These are phyloP conservation scores for Erysimum cheiri DNA, from an alignment of 441 rosid species.

Conservation along the genomic window DNA sequence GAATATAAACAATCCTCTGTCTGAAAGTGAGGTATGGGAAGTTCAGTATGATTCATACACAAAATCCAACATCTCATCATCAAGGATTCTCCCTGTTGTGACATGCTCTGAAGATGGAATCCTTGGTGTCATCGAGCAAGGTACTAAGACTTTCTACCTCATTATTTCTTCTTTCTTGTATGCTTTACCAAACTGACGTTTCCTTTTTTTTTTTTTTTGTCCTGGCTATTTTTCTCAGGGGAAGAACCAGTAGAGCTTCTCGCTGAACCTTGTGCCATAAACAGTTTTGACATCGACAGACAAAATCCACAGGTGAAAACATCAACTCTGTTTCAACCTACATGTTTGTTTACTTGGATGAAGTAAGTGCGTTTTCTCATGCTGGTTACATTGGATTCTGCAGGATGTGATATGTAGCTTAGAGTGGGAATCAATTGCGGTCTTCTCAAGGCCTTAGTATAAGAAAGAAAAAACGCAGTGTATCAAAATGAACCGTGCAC, in stretches of 20 bases:
- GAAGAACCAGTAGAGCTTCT: constrained; percentile 79
- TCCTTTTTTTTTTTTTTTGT: background rate
- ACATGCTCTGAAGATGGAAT: constrained; percentile 95
- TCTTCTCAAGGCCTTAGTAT: constrained; percentile 59
- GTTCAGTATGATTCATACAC: constrained; percentile 73
- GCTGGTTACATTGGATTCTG: constrained; percentile 25
- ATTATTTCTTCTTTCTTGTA: background rate
- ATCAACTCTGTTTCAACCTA: background rate
- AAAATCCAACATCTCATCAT: constrained; percentile 65
- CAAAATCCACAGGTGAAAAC: constrained; percentile 78
- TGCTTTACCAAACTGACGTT: background rate
- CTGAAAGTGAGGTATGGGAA: constrained; percentile 95
- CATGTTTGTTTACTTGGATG: background rate
- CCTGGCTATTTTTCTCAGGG: constrained; percentile 46
- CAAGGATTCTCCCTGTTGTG: constrained; percentile 82
- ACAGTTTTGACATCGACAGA: constrained; percentile 85
- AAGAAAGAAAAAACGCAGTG: too few relatives aligned
- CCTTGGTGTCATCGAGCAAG: constrained; percentile 79
- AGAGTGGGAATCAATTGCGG: constrained; percentile 90
- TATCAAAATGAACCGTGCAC: background rate
- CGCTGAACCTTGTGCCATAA: constrained; percentile 92
- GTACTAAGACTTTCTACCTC: constrained; percentile 45
- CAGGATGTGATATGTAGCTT: constrained; percentile 91
- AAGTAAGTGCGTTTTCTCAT: constrained; percentile 27
- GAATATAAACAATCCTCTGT: constrained; percentile 48